Evolutionary conservation across 1,139 yeast species (phyloP), one percentile per base, ranked within the genome.

Genomic region (Magnusiomyces magnusii): DNA sequence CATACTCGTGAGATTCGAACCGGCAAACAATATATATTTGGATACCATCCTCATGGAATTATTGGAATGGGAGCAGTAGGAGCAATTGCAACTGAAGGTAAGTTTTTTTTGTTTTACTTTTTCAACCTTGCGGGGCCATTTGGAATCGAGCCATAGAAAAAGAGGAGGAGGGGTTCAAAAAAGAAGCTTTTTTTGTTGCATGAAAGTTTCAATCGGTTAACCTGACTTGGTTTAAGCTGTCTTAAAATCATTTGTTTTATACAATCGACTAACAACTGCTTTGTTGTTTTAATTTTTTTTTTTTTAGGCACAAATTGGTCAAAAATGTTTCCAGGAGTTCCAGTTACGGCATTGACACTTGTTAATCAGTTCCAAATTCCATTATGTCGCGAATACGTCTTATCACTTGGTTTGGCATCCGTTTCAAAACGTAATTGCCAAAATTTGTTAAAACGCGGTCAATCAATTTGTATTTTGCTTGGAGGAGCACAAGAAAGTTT

Each of bases 11-110:
- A n/a, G 36, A 15, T 1, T 2, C 44, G 59, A 21, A 69, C 73
- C 0, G 75, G 75, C 47, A 62, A 64, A 57, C 78, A 87, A 53
- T 93, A 93, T 70, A 83, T 93, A 1, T 92, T 93, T 73, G 96
- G 97, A 0, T 87, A 90, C 69, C 98, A 92, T 72, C 99, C 99
- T 0, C 99, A 93, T 71, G 99, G 99, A 0, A 92, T 93, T 13
- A 91, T 92, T 31, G 90, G 97, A 0, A 80, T 92, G 81, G 97
- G 98, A 0, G 95, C 87, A 0, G 84, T 93, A 71, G 97, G 97
- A 2, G 85, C 85, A 0, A 78, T 93, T 67, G 93, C 86, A 0
- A 87, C 96, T 10, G 92, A 92, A 65, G 95, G 55, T 53, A 27
- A 24, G 55, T 52, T 13, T 7, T 7, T 13, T 28, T 31, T 31